phyloP scores from a whole-genome alignment of 2,329 filamentous ascomycete species.

The Aciculosporium take region DNA sequence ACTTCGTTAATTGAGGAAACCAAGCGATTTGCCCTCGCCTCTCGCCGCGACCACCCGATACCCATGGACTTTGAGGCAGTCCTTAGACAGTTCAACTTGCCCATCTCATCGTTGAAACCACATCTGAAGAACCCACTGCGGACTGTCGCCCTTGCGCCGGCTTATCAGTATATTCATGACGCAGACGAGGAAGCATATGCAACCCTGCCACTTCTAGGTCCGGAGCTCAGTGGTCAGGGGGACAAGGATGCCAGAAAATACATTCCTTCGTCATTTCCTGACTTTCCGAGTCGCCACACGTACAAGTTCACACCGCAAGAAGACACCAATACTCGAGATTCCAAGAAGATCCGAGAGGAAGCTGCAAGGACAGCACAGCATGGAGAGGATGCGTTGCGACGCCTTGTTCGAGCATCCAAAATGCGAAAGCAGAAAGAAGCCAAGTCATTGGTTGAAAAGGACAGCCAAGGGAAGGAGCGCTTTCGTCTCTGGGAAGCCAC shows the following conservation, averaged over 20 bases:
- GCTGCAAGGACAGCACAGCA: constrained; percentile 46
- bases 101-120: constrained; percentile 35
- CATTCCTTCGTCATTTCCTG: constrained; percentile 44
- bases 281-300: constrained; percentile 50
- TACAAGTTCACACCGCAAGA: constrained; percentile 45
- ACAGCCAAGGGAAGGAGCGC: constrained; percentile 37
- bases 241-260: constrained; percentile 42
- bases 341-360: constrained; percentile 44
- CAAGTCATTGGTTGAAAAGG: constrained; percentile 38
- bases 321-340: constrained; percentile 31
- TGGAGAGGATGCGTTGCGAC: constrained; percentile 45
- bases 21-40: constrained; percentile 30
- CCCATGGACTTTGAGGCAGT: constrained; percentile 44
- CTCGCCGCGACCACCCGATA: constrained; percentile 37
- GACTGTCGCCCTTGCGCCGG: constrained; percentile 22
- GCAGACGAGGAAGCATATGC: constrained; percentile 26
- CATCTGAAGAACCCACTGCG: constrained; percentile 41
- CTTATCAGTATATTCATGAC: constrained; percentile 23
- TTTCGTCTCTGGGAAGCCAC: constrained; percentile 47
- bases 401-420: constrained; percentile 47
- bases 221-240: constrained; percentile 41
- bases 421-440: constrained; percentile 51
- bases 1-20: constrained; percentile 33
- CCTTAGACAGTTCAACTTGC: constrained; percentile 36
- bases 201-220: constrained; percentile 31